Base-by-base conservation (phyloP, 2,329 filamentous ascomycete species). In the Raffaelea deltoideospora region DNA sequence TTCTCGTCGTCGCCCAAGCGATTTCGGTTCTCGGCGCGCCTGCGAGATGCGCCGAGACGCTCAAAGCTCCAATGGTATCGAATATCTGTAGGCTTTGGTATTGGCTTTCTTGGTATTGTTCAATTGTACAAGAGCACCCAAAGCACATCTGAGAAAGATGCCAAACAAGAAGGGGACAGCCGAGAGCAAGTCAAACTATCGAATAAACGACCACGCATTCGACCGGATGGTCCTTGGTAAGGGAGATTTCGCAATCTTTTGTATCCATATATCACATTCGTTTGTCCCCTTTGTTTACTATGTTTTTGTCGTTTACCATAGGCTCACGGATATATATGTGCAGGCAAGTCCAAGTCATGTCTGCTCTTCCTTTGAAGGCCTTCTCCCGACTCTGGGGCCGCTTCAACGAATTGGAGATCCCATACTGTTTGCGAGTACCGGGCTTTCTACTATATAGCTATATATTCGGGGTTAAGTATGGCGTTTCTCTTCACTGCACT, bases 401-500 rank as follows among this genome's bases (percentile, higher is more conserved):
- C 35, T 93, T 95, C 64, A 95, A 95, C 56, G 86, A 93, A 55
- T 62, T 94, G 33, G 76, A 76, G 10, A 80, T 95, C 27, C 87
- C 87, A 0, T 88, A 90, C 60, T 86, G 84, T 54, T 66, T 94
- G 19, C 81, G 87, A 5, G 71, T 88, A 1, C 86, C 87, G 1
- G 87, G 87, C 13, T 94, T 95, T 62, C 88, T 83, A 55, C 71
- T 95, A 1, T 95, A 95, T 57, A 79, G 85, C 2, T 92, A 71
- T 62, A 69, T 88, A 27, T 95, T 95, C 50, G 87, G 86, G n/a
- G 87, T 93, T 52, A 82, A 81, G 66, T 69, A 47, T 17, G 17
- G 37, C 18, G 18, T 11, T n/a, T 33, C 22, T n/a, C n/a, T n/a
- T n/a, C n/a, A n/a, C n/a, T n/a, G n/a, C 9, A 33, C 19, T 35